These are phyloP conservation scores for Rhynchosporium agropyri DNA, from an alignment of 2,329 filamentous ascomycete species.

Conservation along the genomic window DNA sequence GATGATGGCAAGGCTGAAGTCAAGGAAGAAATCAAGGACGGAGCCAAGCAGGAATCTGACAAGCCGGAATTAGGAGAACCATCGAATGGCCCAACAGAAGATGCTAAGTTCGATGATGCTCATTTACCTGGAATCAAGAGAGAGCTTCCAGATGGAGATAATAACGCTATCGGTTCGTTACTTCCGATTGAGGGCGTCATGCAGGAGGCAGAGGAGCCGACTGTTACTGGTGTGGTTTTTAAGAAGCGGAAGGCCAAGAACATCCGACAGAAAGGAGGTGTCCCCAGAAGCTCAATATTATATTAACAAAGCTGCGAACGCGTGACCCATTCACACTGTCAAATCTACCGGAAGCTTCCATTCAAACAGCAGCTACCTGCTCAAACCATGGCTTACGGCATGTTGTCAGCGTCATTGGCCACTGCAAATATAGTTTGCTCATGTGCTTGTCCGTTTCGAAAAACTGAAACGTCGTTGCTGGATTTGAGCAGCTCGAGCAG, in stretches of 20 bases:
- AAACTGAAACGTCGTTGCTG: no score
- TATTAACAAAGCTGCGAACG: neutral
- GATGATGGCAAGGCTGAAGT: slow-evolving; percentile 31
- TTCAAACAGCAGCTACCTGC: no score
- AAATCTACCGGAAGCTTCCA: no score
- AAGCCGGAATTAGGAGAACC: slow-evolving; percentile 4
- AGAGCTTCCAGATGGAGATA: slow-evolving; percentile 41
- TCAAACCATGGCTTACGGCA: no score
- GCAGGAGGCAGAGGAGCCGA: slow-evolving; percentile 37
- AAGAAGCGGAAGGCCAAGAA: slow-evolving; percentile 78
- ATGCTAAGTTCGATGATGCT: slow-evolving; percentile 6
- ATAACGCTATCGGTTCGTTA: slow-evolving; percentile 39
- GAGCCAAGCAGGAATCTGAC: slow-evolving; percentile 28
- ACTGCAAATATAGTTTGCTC: no score
- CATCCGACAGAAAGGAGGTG: slow-evolving; percentile 57
- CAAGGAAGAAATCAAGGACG: slow-evolving; percentile 29
- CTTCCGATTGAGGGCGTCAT: slow-evolving; percentile 37
- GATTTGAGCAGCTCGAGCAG: no score
- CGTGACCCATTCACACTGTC: neutral
- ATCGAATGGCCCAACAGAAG: slow-evolving; percentile 8
- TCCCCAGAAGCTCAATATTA: neutral
- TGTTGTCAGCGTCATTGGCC: no score
- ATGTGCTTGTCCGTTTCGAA: no score
- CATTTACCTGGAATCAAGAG: slow-evolving; percentile 31
- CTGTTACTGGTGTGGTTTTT: slow-evolving; percentile 62